phyloP scores from a whole-genome alignment of 139 green algal genomes.

The Chlorella sp. region DNA sequence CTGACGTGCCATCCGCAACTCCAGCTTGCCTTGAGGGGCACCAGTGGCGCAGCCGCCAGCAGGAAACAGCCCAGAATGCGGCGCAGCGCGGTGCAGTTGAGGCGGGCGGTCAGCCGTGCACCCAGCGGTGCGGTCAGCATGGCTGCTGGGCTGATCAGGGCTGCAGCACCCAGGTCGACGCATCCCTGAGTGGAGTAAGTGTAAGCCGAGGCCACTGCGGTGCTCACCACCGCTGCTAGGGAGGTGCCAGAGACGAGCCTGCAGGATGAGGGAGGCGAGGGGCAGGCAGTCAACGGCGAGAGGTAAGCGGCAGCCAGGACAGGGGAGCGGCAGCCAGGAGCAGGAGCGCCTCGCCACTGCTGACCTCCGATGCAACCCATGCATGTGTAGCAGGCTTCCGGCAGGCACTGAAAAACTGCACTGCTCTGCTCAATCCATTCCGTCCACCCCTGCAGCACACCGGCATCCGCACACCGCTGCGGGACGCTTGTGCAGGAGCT shows the following conservation, averaged over 20 bases:
- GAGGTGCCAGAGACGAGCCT: slow-evolving; percentile 72
- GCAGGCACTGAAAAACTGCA: too few species aligned
- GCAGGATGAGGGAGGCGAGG: not conserved
- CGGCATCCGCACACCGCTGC: too few species aligned
- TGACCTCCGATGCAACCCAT: too few species aligned
- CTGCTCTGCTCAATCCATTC: too few species aligned
- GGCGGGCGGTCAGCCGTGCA: slow-evolving; percentile 55
- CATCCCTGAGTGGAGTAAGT: slow-evolving; percentile 57
- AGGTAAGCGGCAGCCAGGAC: too few species aligned
- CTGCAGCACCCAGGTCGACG: slow-evolving; percentile 68
- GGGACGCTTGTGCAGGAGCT: too few species aligned
- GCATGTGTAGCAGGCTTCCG: too few species aligned
- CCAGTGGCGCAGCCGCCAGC: slow-evolving; percentile 67
- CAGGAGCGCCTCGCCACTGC: too few species aligned
- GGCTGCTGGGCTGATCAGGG: slow-evolving; percentile 61
- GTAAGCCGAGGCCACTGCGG: slow-evolving; percentile 56
- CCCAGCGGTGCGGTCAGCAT: slow-evolving; percentile 69
- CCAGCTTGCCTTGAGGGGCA: slow-evolving; percentile 65
- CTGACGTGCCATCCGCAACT: too few species aligned
- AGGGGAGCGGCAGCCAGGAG: too few species aligned
- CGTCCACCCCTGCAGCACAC: too few species aligned
- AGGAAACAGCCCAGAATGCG: slow-evolving; percentile 71
- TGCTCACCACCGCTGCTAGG: slow-evolving; percentile 78
- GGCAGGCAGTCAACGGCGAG: too few species aligned
- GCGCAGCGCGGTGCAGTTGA: slow-evolving; percentile 61